Base-by-base conservation (phyloP, 345 rosid genomes). In the Rhodomyrtus tomentosa region DNA sequence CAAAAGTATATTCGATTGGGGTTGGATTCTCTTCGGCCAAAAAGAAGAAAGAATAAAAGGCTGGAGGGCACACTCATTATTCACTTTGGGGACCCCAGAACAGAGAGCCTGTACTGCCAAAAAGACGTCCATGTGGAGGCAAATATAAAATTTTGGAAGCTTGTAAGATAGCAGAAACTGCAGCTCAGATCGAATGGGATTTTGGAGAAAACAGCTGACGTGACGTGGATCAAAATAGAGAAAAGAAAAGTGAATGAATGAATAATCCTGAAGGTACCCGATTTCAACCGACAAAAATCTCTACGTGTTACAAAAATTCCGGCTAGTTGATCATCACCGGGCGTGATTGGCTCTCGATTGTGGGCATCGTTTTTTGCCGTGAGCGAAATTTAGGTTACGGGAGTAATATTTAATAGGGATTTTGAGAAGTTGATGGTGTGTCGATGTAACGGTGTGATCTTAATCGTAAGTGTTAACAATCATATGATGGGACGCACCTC, bases 381-480 rank as follows among this genome's bases (percentile, higher is more conserved):
- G 0, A 0, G 12, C 0, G 4, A 58, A 58, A 58, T 6, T 58
- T n/a, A 58, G 3, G 27, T 58, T n/a, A n/a, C n/a, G 16, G 18
- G 18, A 3, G 0, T n/a, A n/a, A n/a, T n/a, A n/a, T n/a, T n/a
- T n/a, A n/a, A n/a, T n/a, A n/a, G n/a, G n/a, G n/a, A n/a, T n/a
- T n/a, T n/a, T n/a, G n/a, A n/a, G n/a, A n/a, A n/a, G n/a, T n/a
- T n/a, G n/a, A n/a, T n/a, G n/a, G n/a, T n/a, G n/a, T n/a, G n/a
- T n/a, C n/a, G n/a, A n/a, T n/a, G n/a, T n/a, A n/a, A n/a, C n/a
- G n/a, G n/a, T n/a, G n/a, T n/a, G n/a, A n/a, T n/a, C n/a, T n/a
- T n/a, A n/a, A n/a, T n/a, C n/a, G n/a, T n/a, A n/a, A n/a, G n/a
- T n/a, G n/a, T n/a, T n/a, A n/a, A n/a, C n/a, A n/a, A n/a, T n/a